phyloP scores from a whole-genome alignment of 257 asterid genomes.

The Solanum chilense region DNA sequence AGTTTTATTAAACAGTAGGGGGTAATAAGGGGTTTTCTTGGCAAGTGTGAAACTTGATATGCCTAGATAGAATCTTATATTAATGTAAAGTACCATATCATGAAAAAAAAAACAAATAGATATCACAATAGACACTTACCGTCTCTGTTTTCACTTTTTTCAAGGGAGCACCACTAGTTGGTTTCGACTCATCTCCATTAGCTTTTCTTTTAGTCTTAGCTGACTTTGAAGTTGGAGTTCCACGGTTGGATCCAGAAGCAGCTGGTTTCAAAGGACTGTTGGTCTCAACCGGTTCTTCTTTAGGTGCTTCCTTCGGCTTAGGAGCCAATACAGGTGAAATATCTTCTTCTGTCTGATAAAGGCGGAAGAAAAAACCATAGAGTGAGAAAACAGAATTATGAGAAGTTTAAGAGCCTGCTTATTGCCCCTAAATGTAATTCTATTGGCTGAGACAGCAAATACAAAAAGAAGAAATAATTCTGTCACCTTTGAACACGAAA shows the following conservation, averaged over 20 bases:
- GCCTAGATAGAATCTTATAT: neutral
- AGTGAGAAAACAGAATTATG: neutral
- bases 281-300: constrained; percentile 73
- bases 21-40: neutral
- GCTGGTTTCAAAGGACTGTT: constrained; percentile 53
- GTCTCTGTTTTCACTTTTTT: constrained; percentile 80
- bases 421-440: neutral
- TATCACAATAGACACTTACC: constrained; percentile 20
- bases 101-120: neutral
- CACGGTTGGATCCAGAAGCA: constrained; percentile 48
- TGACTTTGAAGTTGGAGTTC: constrained; percentile 61
- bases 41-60: neutral
- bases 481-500: neutral
- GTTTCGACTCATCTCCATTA: constrained; percentile 59
- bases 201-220: constrained; percentile 73
- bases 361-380: neutral
- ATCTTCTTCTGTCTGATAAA: neutral
- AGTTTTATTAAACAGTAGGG: neutral
- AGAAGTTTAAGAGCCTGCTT: neutral
- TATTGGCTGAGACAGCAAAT: neutral
- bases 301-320: constrained; percentile 60
- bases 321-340: constrained; percentile 61
- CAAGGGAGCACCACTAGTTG: constrained; percentile 47
- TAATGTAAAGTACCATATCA: neutral
- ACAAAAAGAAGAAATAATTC: neutral